Percentiles rank a stretch among this genome's conserved stretches.
Evolutionary conservation across 1,284 basidiomycete genomes (phyloP).

Genomic region (Apiotrichum akiyoshidainum): DNA sequence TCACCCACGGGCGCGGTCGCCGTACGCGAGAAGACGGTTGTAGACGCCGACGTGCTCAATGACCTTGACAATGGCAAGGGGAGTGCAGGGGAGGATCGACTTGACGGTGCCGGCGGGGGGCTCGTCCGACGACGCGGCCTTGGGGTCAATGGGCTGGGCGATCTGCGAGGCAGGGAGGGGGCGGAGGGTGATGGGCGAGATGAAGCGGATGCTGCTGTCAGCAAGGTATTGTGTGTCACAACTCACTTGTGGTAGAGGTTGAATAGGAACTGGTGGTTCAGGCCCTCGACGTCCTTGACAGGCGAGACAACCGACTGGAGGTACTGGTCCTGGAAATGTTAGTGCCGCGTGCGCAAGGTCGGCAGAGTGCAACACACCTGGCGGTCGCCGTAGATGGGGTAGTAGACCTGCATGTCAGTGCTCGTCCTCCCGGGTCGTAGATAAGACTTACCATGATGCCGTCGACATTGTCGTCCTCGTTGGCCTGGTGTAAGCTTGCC

Average conservation of each 20-base stretch:
- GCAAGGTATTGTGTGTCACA: background rate
- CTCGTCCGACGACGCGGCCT: conserved; percentile 49
- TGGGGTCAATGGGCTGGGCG: conserved; percentile 33
- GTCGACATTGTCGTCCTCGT: conserved; percentile 77
- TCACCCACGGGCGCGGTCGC: conserved; percentile 83
- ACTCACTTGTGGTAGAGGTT: conserved; percentile 92
- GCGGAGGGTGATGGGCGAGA: conserved; percentile 51
- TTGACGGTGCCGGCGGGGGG: conserved; percentile 59
- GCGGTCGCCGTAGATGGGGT: conserved; percentile 80
- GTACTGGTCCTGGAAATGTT: conserved; percentile 77
- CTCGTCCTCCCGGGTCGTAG: background rate
- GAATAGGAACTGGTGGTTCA: conserved; percentile 94
- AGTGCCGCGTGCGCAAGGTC: conserved; percentile 34
- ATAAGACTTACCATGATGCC: conserved; percentile 81
- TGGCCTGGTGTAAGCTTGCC: conserved; percentile 55
- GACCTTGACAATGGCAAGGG: conserved; percentile 91
- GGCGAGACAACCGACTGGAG: conserved; percentile 77
- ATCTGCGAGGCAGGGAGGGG: conserved; percentile 44
- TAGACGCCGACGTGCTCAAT: conserved; percentile 89
- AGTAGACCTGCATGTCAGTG: conserved; percentile 70
- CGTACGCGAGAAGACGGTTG: conserved; percentile 85
- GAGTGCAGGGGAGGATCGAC: conserved; percentile 91
- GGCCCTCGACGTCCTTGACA: conserved; percentile 93
- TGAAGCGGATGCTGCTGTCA: conserved; percentile 62
- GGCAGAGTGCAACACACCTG: conserved; percentile 54